These are phyloP conservation scores for Protomyces macrosporus DNA, from an alignment of 1,139 yeast genomes.

Conservation along the genomic window DNA sequence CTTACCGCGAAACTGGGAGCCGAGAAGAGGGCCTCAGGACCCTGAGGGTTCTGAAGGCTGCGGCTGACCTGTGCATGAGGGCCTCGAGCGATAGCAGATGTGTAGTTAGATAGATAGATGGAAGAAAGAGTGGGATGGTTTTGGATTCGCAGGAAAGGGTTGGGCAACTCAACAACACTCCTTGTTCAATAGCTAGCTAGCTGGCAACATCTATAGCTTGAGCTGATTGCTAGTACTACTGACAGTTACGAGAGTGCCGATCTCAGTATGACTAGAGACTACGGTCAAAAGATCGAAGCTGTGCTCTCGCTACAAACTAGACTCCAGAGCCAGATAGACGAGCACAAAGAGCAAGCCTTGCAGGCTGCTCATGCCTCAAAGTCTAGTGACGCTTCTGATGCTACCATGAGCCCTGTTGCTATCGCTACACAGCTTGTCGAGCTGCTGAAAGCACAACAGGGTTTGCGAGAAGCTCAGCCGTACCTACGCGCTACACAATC, in stretches of 20 bases:
- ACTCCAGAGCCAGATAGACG: background rate
- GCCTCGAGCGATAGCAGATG: background rate
- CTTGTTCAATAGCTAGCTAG: no score
- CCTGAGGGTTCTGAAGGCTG: conserved; percentile 8
- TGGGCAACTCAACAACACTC: background rate
- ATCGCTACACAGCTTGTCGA: background rate
- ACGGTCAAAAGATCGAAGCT: background rate
- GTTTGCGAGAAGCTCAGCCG: background rate
- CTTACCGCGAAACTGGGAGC: conserved; percentile 3
- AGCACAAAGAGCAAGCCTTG: background rate
- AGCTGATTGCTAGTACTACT: no score
- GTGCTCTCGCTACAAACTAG: background rate
- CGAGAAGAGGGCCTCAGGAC: conserved; percentile 10
- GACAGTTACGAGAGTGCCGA: background rate
- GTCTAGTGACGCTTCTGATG: background rate
- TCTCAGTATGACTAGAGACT: background rate
- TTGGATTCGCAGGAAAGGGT: background rate
- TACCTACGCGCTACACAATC: background rate
- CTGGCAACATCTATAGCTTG: no score
- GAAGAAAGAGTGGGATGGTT: background rate
- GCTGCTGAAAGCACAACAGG: background rate
- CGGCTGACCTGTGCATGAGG: conserved; percentile 2
- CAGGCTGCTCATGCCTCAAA: background rate
- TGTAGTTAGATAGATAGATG: background rate
- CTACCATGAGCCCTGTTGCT: background rate